These are phyloP conservation scores for Haematococcus lacustris DNA, from an alignment of 139 green algal genomes.

Conservation along the genomic window DNA sequence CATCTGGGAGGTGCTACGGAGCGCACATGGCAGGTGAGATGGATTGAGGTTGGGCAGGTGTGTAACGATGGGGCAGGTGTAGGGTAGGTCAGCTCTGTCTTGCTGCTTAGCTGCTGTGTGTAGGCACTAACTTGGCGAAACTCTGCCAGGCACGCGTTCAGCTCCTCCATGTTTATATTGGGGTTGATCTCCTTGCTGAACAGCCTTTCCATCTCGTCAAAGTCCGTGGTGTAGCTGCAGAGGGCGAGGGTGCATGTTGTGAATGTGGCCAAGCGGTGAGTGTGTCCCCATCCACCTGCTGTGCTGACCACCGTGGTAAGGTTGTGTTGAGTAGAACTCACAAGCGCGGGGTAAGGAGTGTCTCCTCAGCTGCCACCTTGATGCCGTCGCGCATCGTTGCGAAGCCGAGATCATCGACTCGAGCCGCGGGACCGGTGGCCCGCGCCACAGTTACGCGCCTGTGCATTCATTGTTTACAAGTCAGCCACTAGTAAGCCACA, in stretches of 20 bases:
- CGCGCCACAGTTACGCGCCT: no score
- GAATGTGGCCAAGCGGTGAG: background rate
- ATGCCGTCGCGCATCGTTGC: conserved; percentile 16
- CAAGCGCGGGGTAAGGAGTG: conserved; percentile 89
- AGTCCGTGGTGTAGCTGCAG: conserved; percentile 63
- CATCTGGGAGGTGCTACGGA: no score
- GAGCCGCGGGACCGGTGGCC: no score
- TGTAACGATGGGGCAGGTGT: no score
- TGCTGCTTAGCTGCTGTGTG: background rate
- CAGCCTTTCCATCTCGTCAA: conserved; percentile 97
- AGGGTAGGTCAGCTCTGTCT: no score
- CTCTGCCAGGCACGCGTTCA: conserved; percentile 78
- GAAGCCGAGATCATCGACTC: conserved; percentile 20
- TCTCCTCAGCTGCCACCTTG: conserved; percentile 65
- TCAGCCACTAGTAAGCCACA: no score
- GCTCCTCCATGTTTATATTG: conserved; percentile 84
- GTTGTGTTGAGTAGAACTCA: background rate
- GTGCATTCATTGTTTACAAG: no score
- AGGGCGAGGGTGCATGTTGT: background rate
- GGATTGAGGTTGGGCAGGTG: no score
- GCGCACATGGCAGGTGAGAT: no score
- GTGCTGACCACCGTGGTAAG: background rate
- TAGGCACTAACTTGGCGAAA: conserved; percentile 50
- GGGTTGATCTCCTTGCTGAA: conserved; percentile 90
- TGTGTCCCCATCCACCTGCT: background rate